Evolutionary conservation across 2,329 filamentous ascomycete species (phyloP).

Genomic region (Curvularia sp.): DNA sequence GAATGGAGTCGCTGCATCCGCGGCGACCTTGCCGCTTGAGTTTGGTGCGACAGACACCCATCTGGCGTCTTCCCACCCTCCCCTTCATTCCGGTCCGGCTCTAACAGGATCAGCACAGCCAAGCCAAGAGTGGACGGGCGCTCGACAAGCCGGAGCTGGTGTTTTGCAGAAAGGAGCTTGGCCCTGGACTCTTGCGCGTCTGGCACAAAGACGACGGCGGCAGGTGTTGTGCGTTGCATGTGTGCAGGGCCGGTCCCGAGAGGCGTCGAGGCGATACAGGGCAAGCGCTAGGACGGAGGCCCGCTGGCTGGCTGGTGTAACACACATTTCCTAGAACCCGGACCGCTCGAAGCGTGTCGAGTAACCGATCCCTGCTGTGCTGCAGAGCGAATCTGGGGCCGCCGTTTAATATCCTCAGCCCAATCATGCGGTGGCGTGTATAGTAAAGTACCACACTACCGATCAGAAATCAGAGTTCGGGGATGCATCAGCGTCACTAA

Average conservation of each 20-base stretch:
- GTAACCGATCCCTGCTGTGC: constrained; percentile 33
- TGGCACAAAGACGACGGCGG: not conserved
- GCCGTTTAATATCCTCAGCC: constrained; percentile 31
- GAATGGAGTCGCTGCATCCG: constrained; percentile 3
- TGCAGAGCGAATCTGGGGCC: constrained; percentile 21
- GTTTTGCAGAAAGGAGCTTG: not conserved
- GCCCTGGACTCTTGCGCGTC: not conserved
- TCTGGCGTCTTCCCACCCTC: constrained; percentile 9
- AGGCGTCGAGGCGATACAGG: constrained; percentile 10
- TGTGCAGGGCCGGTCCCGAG: constrained; percentile 11
- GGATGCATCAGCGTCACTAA: not conserved
- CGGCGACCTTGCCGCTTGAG: constrained; percentile 9
- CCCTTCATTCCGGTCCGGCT: constrained; percentile 20
- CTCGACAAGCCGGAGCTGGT: constrained; percentile 11
- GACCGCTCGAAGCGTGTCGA: constrained; percentile 24
- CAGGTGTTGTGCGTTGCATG: not conserved
- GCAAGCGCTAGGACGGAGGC: constrained; percentile 24
- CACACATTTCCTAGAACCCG: constrained; percentile 22
- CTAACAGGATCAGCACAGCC: constrained; percentile 19
- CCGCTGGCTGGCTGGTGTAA: constrained; percentile 25
- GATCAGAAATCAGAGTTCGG: constrained; percentile 8
- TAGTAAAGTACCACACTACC: constrained; percentile 7
- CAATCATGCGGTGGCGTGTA: constrained; percentile 19
- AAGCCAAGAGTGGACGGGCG: constrained; percentile 2
- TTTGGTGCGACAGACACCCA: constrained; percentile 16